Percentiles rank a stretch among this genome's conserved stretches.
These are phyloP conservation scores for Penicillium hordei DNA, from an alignment of 2,329 filamentous ascomycete genomes.

Conservation along the genomic window DNA sequence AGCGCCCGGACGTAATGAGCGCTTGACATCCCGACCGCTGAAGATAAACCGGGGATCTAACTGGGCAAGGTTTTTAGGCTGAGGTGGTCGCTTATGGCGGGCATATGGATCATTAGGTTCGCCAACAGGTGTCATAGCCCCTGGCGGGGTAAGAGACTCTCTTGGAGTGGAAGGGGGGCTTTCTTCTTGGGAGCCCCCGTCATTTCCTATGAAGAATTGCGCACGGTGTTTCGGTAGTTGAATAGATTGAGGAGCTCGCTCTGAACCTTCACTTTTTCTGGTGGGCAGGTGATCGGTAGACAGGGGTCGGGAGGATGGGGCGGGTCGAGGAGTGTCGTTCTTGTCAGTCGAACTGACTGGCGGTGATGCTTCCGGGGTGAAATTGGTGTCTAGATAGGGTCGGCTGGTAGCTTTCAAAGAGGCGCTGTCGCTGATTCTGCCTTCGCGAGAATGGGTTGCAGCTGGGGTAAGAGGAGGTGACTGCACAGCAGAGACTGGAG, in stretches of 20 bases:
- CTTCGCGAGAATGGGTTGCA: conserved; percentile 65
- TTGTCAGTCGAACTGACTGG: conserved; percentile 45
- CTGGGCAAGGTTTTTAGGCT: conserved; percentile 62
- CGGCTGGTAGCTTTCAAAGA: conserved; percentile 35
- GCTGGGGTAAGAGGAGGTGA: conserved; percentile 88
- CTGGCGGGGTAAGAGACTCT: conserved; percentile 57
- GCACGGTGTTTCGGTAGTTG: conserved; percentile 52
- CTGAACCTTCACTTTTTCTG: conserved; percentile 46
- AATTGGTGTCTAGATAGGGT: conserved; percentile 35
- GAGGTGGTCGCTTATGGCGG: conserved; percentile 73
- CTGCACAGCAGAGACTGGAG: conserved; percentile 69
- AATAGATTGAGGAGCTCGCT: conserved; percentile 44
- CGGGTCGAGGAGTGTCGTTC: conserved; percentile 33
- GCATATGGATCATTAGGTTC: conserved; percentile 84
- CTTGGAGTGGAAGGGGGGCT: conserved; percentile 63
- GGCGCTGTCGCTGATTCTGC: conserved; percentile 35
- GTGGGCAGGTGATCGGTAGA: conserved; percentile 43
- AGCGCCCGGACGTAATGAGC: conserved; percentile 47
- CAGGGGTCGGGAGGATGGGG: conserved; percentile 42
- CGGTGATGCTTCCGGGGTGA: conserved; percentile 57
- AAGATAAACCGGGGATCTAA: conserved; percentile 86
- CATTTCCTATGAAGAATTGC: conserved; percentile 59
- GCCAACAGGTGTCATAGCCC: conserved; percentile 75
- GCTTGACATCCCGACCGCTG: conserved; percentile 67
- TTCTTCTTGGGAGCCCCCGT: conserved; percentile 57